Conservation (phyloP, 495 filamentous ascomycete genomes). For the Clavariopsis aquatica region DNA sequence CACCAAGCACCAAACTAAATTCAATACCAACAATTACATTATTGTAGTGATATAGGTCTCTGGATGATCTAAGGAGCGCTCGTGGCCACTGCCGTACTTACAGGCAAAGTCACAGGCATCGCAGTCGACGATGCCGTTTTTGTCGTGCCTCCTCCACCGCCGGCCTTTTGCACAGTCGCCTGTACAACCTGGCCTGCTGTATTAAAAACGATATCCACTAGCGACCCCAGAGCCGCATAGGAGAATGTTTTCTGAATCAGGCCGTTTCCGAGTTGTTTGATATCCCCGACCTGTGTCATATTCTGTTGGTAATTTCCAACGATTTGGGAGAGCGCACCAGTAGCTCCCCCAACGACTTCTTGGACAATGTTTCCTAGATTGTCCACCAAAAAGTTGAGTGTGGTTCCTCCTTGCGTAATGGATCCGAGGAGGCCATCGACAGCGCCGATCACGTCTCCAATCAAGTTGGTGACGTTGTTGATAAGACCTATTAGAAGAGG, state of each 20-base stretch:
- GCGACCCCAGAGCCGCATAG: conserved; percentile 54
- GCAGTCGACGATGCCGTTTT: conserved; percentile 10
- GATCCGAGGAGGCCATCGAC: conserved; percentile 57
- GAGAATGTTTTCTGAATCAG: conserved; percentile 56
- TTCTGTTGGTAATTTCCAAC: conserved; percentile 58
- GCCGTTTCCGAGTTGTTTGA: conserved; percentile 50
- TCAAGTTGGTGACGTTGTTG: conserved; percentile 52
- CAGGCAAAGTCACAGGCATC: conserved; percentile 26
- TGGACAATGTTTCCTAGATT: conserved; percentile 63
- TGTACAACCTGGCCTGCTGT: conserved; percentile 57
- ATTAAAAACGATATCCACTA: conserved; percentile 61
- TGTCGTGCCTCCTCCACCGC: conserved; percentile 19
- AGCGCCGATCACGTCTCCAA: conserved; percentile 54
- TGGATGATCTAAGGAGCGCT: conserved; percentile 9
- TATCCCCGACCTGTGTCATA: conserved; percentile 57
- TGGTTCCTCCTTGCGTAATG: conserved; percentile 55
- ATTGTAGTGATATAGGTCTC: not conserved
- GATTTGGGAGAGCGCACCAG: conserved; percentile 49
- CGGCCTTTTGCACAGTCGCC: conserved; percentile 50
- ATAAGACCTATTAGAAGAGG: conserved; percentile 57
- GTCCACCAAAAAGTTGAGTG: conserved; percentile 57
- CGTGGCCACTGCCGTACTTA: conserved; percentile 3
- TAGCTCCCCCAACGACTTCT: conserved; percentile 49
- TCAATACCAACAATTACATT: conserved; percentile 11
- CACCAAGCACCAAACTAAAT: not conserved